Conservation (phyloP, 768 basidiomycete species). For the Daedaleopsis nitida region DNA sequence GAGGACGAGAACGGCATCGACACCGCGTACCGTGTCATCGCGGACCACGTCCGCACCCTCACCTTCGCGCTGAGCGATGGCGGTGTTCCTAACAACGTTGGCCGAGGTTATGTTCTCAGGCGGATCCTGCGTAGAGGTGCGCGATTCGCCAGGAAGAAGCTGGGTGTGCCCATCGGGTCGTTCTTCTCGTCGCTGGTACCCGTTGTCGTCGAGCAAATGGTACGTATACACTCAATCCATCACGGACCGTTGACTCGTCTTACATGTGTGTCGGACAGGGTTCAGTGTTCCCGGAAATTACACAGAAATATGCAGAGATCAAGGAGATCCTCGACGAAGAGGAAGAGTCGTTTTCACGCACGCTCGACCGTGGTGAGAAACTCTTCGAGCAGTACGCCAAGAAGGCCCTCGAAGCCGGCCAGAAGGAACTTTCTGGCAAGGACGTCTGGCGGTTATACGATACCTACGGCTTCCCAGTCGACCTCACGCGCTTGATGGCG, state of each 20-base stretch:
- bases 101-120: slow-evolving; percentile 95
- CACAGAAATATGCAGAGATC: slow-evolving; percentile 76
- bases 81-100: slow-evolving; percentile 94
- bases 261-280: slow-evolving; percentile 50
- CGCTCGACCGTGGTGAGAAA: slow-evolving; percentile 94
- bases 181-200: slow-evolving; percentile 96
- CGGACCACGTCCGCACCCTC: slow-evolving; percentile 94
- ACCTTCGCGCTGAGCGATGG: slow-evolving; percentile 97
- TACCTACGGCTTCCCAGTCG: slow-evolving; percentile 97
- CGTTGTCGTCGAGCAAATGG: slow-evolving; percentile 87
- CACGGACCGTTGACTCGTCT: no score
- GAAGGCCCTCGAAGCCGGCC: slow-evolving; percentile 61
- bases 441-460: slow-evolving; percentile 98
- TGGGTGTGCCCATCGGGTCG: slow-evolving; percentile 87
- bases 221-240: slow-evolving; percentile 35
- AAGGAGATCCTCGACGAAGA: slow-evolving; percentile 97
- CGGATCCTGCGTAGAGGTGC: slow-evolving; percentile 92
- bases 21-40: slow-evolving; percentile 95
- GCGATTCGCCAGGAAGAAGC: slow-evolving; percentile 94
- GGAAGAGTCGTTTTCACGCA: slow-evolving; percentile 96
- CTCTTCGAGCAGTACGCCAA: slow-evolving; percentile 88
- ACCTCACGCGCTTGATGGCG: slow-evolving; percentile 96
- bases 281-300: slow-evolving; percentile 90
- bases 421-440: slow-evolving; percentile 75
- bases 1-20: slow-evolving; percentile 96